Base-by-base conservation (phyloP, 345 rosid species). In the Iberis pinnata region DNA sequence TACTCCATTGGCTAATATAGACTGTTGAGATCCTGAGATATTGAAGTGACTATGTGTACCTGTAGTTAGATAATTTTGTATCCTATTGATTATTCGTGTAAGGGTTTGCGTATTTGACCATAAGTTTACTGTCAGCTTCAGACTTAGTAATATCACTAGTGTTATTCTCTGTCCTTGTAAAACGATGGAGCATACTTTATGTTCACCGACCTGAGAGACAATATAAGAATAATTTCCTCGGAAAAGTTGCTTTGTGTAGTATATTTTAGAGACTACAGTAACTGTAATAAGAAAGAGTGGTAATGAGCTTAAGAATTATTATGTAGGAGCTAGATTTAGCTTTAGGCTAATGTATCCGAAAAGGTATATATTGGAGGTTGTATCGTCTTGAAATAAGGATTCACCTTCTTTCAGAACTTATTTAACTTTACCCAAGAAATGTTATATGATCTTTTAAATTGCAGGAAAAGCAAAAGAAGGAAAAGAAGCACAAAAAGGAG, bases 381-480 rank as follows among this genome's bases (percentile, higher is more conserved):
- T n/a, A 26, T 25, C 13, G 17, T 29, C 50, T 39, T 60, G 50
- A 42, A 29, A 49, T 40, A 33, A 36, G 25, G 29, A 17, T 43
- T 53, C 27, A 22, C n/a, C 29, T 38, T 39, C 32, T 38, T 31
- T 14, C 17, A 48, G 48, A 48, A 27, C 16, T 26, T 18, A 10
- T 19, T 8, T 39, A 29, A 8, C n/a, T 36, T 58, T 43, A 60
- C 24, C 49, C 18, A 49, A 29, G 20, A 44, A 37, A 37, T 53
- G 53, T 66, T 53, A 53, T 20, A 24, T 58, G 32, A 15, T 52
- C 8, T 38, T 47, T 19, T 18, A 19, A 18, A 62, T 42, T 33
- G 37, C 74, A 81, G 88, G 84, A 73, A 70, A 81, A 70, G 42
- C 57, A 49, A 43, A 76, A 71, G 71, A 78, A 70, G 69, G 84